phyloP scores from a whole-genome alignment of 2,329 filamentous ascomycete species.

The Truncatella angustata region DNA sequence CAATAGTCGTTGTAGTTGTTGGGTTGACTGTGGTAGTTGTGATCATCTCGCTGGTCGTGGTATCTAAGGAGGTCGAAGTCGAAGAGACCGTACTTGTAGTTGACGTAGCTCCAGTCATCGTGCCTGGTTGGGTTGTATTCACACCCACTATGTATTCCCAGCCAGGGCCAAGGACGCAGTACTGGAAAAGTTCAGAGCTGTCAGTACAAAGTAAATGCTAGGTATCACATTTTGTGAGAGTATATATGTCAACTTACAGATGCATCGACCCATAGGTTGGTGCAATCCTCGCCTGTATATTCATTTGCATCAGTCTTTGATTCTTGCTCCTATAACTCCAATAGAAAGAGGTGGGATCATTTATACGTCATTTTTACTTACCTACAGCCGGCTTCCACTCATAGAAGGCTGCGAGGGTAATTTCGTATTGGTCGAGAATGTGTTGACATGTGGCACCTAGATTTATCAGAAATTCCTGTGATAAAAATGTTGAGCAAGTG shows the following conservation, averaged over 20 bases:
- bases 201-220: background rate
- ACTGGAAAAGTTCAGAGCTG: background rate
- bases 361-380: too few relatives aligned
- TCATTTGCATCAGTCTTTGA: constrained; percentile 5
- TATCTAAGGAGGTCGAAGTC: background rate
- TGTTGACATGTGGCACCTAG: too few relatives aligned
- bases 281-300: background rate
- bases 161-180: background rate
- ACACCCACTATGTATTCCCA: background rate
- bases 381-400: too few relatives aligned
- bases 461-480: too few relatives aligned
- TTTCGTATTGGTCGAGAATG: too few relatives aligned
- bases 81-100: background rate
- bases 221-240: background rate
- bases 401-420: too few relatives aligned
- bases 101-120: background rate
- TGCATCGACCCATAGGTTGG: background rate
- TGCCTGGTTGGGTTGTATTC: background rate
- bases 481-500: too few relatives aligned
- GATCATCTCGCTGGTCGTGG: background rate
- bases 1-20: background rate
- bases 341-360: too few relatives aligned
- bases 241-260: background rate
- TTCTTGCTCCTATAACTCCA: too few relatives aligned
- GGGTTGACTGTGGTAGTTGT: background rate